Evolutionary conservation across 2,329 filamentous ascomycete species (phyloP), one percentile per base, ranked within the genome.

Genomic region (Fusarium liriodendri): DNA sequence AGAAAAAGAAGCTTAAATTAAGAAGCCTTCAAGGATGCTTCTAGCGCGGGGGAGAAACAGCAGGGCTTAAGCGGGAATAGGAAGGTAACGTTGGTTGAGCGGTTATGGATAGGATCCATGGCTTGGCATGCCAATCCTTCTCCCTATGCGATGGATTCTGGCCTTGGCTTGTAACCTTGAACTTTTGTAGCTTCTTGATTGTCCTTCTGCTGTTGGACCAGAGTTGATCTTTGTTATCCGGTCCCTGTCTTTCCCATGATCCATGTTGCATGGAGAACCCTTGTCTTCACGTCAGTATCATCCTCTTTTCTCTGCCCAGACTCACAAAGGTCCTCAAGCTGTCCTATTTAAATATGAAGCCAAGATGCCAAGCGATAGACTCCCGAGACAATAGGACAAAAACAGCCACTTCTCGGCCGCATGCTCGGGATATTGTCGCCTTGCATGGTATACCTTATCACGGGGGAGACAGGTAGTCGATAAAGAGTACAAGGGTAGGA

Each of bases 1-100:
- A 27, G 50, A 60, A 62, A 73, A 75, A 42, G 66, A 75, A 75
- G 72, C 72, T 75, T 75, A 75, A 75, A 75, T 75, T 75, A 75
- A 75, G 70, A 62, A 73, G 59, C 42, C 22, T 29, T 25, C 33
- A 61, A 64, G 62, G 60, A 70, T 60, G 40, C n/a, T 73, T 70
- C 60, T 70, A 69, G 66, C 66, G 69, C 33, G 55, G 33, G 38
- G 55, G 38, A 22, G 27, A 29, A 20, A 14, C 7, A 18, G 16
- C 27, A 52, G 18, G 47, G 9, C 25, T 66, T 70, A 73, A 54
- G 73, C 63, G 59, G 52, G 42, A 77, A 66, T 60, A 76, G 74
- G 76, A 78, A 78, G 76, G 76, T 78, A 68, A 27, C 65, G 64
- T 64, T 64, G 47, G 33, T 55, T 38, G 20, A 18, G 32, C 54